Base-by-base conservation (phyloP, 2,329 filamentous ascomycete species). In the Talaromyces albobiverticillius region DNA sequence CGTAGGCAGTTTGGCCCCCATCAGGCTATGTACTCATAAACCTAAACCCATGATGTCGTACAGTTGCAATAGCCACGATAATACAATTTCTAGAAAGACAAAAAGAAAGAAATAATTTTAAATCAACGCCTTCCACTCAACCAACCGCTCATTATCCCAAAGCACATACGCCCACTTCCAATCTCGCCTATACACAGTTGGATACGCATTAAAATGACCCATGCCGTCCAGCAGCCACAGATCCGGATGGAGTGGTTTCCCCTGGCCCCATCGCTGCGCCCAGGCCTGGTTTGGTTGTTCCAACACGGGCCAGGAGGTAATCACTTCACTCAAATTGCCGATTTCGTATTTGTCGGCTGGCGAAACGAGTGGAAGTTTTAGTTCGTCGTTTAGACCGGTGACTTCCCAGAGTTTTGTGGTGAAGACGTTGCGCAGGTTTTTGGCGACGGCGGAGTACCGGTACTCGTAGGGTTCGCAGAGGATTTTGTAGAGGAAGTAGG, bases 131-230 rank as follows among this genome's bases (percentile, higher is more conserved):
- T 55, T 49, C 56, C 55, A 61, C 31, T 52, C 29, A 22, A 29
- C 29, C 14, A 57, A 11, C 20, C 56, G 54, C 26, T 53, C 49
- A 22, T 58, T 42, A 26, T 61, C 56, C 59, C 59, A 61, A 6
- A 60, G 14, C 10, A 55, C 59, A 38, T 55, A 60, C 13, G 36
- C 57, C 59, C 59, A 61, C 23, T 34, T 13, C 51, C 54, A 56
- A n/a, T 41, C 23, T 7, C 31, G 20, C n/a, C 14, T 16, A 34
- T 16, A 11, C 1, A 32, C 9, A 3, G 20, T 10, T 9, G 34
- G 34, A 61, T 60, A 22, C 58, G 53, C 40, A 53, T 57, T 26
- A 49, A 59, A 25, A 46, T 34, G 10, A 41, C 52, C 3, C 40
- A 59, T 31, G 48, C 55, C 36, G 57, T 47, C 31, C 48, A 13